phyloP scores from a whole-genome alignment of 495 filamentous ascomycete species.

The Penicillium robsamsonii region DNA sequence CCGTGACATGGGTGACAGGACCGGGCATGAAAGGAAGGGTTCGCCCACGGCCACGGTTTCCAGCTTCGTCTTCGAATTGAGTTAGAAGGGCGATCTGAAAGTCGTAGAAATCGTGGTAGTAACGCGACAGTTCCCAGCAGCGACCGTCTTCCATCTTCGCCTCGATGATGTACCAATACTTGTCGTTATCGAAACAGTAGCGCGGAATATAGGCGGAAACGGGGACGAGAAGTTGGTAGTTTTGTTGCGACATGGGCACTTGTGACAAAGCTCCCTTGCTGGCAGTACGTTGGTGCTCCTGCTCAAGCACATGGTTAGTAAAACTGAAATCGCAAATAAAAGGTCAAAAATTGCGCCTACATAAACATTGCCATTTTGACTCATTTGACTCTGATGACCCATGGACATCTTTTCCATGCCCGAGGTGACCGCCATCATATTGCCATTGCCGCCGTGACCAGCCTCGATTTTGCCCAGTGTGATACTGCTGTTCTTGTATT shows the following conservation, averaged over 20 bases:
- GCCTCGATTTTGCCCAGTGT: conserved; percentile 86
- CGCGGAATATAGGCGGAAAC: conserved; percentile 82
- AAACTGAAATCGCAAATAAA: not conserved
- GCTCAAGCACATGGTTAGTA: conserved; percentile 2
- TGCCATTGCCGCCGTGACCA: conserved; percentile 26
- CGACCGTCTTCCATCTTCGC: conserved; percentile 86
- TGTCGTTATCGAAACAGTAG: conserved; percentile 95
- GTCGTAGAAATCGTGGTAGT: conserved; percentile 98
- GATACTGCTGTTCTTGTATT: conserved; percentile 99
- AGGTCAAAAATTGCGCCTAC: conserved; percentile 29
- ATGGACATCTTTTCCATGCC: conserved; percentile 81
- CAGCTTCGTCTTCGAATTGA: conserved; percentile 91
- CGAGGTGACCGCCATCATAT: conserved; percentile 55
- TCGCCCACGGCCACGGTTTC: conserved; percentile 71
- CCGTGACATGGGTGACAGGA: conserved; percentile 95
- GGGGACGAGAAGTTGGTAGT: conserved; percentile 50
- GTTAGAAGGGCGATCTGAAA: conserved; percentile 94
- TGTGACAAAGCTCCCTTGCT: conserved; percentile 44
- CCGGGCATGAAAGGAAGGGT: conserved; percentile 98
- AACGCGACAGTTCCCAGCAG: conserved; percentile 87
- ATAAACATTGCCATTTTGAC: conserved; percentile 47
- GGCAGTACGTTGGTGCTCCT: conserved; percentile 48
- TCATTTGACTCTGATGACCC: conserved; percentile 36
- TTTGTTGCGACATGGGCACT: conserved; percentile 26
- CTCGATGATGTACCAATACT: conserved; percentile 98